Conservation (phyloP, 2,329 filamentous ascomycete genomes). For the Trichoderma atrobrunneum region DNA sequence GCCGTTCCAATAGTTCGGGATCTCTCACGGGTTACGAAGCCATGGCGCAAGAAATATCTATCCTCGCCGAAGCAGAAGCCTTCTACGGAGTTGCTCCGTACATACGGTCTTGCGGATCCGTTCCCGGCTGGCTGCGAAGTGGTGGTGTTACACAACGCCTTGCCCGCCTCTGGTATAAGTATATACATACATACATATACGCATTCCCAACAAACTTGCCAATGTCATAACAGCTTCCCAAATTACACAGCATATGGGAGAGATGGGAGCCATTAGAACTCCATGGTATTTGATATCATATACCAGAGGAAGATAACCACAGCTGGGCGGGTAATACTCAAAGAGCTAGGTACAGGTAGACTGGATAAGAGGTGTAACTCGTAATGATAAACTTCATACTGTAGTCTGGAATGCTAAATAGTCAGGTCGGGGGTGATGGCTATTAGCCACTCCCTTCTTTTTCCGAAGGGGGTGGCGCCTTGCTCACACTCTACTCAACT, state of each 20-base stretch:
- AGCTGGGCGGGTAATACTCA: neutral
- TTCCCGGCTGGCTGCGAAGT: neutral
- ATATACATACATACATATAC: neutral
- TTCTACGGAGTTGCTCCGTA: neutral
- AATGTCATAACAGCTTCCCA: neutral
- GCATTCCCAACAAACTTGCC: neutral
- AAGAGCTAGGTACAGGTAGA: neutral
- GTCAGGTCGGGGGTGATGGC: neutral
- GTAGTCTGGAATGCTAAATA: neutral
- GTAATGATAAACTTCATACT: neutral
- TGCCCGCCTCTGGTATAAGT: neutral
- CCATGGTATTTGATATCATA: neutral
- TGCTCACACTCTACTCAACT: neutral
- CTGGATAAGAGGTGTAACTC: neutral
- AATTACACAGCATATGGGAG: neutral
- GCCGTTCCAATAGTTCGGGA: conserved; percentile 16
- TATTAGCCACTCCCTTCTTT: neutral
- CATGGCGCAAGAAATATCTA: conserved; percentile 10
- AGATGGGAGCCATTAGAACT: neutral
- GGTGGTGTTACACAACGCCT: conserved; percentile 7
- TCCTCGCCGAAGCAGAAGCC: neutral
- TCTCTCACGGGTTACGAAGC: neutral
- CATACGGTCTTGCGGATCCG: neutral
- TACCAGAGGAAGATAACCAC: neutral
- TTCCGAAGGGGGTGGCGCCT: neutral